Base-by-base conservation (phyloP, 805 yeast genomes). In the Dipodascus geniculatus region DNA sequence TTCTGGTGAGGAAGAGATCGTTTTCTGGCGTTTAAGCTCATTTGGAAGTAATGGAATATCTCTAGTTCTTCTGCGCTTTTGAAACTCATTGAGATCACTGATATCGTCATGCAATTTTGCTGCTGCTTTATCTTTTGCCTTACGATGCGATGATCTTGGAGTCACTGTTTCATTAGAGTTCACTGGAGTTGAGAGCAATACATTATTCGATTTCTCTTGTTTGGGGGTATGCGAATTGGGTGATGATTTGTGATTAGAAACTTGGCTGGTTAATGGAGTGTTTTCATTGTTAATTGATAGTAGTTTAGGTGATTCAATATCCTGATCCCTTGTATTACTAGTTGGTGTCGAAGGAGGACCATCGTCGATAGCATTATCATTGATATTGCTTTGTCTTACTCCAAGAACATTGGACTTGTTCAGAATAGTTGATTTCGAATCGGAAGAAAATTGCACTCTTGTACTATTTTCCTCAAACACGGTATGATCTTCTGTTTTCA, bases 51-150 rank as follows among this genome's bases (percentile, higher is more conserved):
- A 61, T 49, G 67, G 72, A 48, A 61, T 65, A 51, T 60, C 65
- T 57, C 70, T 73, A 69, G 71, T 67, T 22, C 73, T 71, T 23
- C 75, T 73, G 59, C 79, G 80, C 57, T 78, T 74, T 56, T 82
- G 83, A 61, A 78, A 86, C 51, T 72, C 74, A 61, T 83, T 84
- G 57, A 86, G 73, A 49, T 83, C 83, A 55, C 77, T 78, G 75
- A 87, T 85, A 63, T 82, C 80, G 9, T 76, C 75, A 60, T 83
- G 91, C 16, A 87, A 69, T 62, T 80, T 82, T 54, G 70, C 69
- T 0, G 81, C 82, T 0, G 95, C 95, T 60, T 75, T 79, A 42
- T 75, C 74, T 49, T 82, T 82, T 1, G 95, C 95, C 14, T 38
- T 38, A 16, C 44, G 44, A 38, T 38, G 17, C 14, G 44, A 38